These are phyloP conservation scores for Lentinula aciculospora DNA, from an alignment of 768 basidiomycete species.

Conservation along the genomic window DNA sequence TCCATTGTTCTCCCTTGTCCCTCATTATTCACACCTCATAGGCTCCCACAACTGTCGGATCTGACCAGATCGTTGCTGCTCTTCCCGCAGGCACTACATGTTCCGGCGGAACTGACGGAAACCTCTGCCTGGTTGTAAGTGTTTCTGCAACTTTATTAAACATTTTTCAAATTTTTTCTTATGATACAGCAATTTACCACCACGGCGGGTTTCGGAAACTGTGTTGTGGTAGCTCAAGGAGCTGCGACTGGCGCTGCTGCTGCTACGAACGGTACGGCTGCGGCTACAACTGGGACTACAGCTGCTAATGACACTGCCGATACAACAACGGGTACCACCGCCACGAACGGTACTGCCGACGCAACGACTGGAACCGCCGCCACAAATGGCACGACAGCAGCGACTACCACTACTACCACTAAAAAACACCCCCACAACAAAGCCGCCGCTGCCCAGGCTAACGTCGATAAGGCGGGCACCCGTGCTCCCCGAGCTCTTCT, in stretches of 20 bases:
- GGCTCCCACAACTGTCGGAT: constrained; percentile 16
- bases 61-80: constrained; percentile 19
- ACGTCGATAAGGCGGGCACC: constrained; percentile 18
- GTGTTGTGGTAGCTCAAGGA: constrained; percentile 20
- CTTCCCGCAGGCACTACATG: constrained; percentile 25
- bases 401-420: neutral
- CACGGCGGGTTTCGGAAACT: constrained; percentile 31
- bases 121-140: constrained; percentile 10
- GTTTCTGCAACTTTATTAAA: neutral
- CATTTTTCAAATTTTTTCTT: neutral
- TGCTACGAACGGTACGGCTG: neutral
- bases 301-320: constrained; percentile 11
- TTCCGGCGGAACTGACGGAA: constrained; percentile 19
- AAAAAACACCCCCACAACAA: neutral
- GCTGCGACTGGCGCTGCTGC: constrained; percentile 10
- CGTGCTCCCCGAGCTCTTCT: constrained; percentile 32
- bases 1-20: neutral
- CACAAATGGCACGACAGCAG: neutral
- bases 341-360: constrained; percentile 12
- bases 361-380: constrained; percentile 9
- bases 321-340: constrained; percentile 8
- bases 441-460: neutral
- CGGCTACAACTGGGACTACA: neutral
- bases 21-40: neutral
- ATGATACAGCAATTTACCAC: constrained; percentile 20